Evolutionary conservation across 2,329 filamentous ascomycete species (phyloP).

Genomic region (Neofusicoccum sp.): DNA sequence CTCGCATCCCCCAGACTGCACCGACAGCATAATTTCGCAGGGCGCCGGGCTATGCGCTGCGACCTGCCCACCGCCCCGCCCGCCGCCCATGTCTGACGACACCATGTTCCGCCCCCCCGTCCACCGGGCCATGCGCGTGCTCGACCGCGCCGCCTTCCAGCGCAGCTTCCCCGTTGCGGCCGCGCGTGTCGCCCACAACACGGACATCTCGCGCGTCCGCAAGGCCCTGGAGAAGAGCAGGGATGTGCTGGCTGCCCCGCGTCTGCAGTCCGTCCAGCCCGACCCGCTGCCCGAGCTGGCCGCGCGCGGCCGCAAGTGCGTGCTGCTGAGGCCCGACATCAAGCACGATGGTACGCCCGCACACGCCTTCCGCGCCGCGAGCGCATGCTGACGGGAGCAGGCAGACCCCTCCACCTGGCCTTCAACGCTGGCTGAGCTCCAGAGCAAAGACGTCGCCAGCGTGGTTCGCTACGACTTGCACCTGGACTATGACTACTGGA

Average conservation of each 20-base stretch:
- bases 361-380: background rate
- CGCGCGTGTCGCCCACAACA: conserved; percentile 71
- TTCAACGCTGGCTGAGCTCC: conserved; percentile 63
- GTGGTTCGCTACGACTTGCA: conserved; percentile 73
- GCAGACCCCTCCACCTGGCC: conserved; percentile 76
- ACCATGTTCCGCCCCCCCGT: conserved; percentile 74
- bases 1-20: conserved; percentile 9
- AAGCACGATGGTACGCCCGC: conserved; percentile 33
- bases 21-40: conserved; percentile 6
- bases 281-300: conserved; percentile 41
- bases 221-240: conserved; percentile 62
- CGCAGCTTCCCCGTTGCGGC: conserved; percentile 75
- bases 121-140: conserved; percentile 72
- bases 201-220: conserved; percentile 70
- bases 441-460: conserved; percentile 65
- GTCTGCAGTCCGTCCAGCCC: conserved; percentile 50
- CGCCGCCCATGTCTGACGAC: conserved; percentile 28
- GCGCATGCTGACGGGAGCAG: conserved; percentile 33
- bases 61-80: background rate
- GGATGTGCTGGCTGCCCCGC: conserved; percentile 65
- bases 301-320: conserved; percentile 42
- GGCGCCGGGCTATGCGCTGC: background rate
- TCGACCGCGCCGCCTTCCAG: conserved; percentile 82
- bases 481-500: conserved; percentile 84
- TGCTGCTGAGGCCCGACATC: conserved; percentile 46